Conservation (phyloP, 805 yeast genomes). For the Torulaspora indica region DNA sequence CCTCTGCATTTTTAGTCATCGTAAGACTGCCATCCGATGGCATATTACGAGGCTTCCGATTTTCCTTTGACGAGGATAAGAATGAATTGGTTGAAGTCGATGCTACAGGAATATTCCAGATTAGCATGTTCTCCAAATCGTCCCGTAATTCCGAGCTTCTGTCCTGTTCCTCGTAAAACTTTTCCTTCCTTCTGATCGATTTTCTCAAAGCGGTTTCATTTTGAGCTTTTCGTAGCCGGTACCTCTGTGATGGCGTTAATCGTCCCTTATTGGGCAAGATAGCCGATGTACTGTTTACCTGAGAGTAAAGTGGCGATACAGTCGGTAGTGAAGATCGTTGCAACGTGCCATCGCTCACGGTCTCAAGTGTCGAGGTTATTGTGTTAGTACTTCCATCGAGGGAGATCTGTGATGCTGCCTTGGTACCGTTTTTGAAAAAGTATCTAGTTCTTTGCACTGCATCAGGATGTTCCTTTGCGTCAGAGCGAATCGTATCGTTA, state of each 20-base stretch:
- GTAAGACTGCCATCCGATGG: conserved; percentile 2
- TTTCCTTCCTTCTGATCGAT: conserved; percentile 36
- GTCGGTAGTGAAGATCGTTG: conserved; percentile 16
- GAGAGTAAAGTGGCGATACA: conserved; percentile 14
- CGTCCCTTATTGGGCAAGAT: conserved; percentile 19
- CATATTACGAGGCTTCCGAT: conserved; percentile 1
- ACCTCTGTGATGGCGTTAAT: conserved; percentile 42
- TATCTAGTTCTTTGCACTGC: conserved; percentile 12
- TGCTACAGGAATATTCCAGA: conserved; percentile 54
- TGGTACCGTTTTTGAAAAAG: conserved; percentile 11
- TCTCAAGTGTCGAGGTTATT: conserved; percentile 5
- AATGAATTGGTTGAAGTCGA: conserved; percentile 33
- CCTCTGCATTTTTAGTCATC: background rate
- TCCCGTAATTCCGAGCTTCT: conserved; percentile 21
- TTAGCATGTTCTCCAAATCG: conserved; percentile 40
- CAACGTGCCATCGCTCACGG: conserved; percentile 9
- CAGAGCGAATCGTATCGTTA: conserved; percentile 6
- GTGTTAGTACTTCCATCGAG: conserved; percentile 6
- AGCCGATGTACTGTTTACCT: conserved; percentile 19
- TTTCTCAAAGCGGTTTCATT: conserved; percentile 35
- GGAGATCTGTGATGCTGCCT: conserved; percentile 15
- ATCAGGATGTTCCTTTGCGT: background rate
- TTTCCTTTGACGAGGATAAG: conserved; percentile 15
- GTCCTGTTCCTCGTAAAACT: conserved; percentile 38
- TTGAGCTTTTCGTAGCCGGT: conserved; percentile 39